Evolutionary conservation across 2,329 filamentous ascomycete species (phyloP).

Genomic region (Sarocladium strictum): DNA sequence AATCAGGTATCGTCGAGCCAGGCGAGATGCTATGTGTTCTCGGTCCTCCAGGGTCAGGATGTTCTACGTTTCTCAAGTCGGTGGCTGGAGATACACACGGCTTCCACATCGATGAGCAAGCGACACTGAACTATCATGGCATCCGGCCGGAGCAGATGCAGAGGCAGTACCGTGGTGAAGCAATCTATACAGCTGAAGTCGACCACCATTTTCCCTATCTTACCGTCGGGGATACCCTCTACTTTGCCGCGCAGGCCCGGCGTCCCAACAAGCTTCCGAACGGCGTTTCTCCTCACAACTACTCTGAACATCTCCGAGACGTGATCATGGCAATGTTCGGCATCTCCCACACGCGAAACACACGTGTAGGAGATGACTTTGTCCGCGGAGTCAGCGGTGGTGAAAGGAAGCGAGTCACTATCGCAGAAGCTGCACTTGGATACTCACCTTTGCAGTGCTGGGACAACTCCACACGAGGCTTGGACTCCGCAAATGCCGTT

Average conservation of each 20-base stretch:
- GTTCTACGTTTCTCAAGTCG: constrained; percentile 60
- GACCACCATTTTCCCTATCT: constrained; percentile 77
- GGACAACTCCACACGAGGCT: constrained; percentile 68
- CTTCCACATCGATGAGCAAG: constrained; percentile 50
- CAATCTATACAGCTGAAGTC: constrained; percentile 80
- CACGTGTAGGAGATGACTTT: constrained; percentile 68
- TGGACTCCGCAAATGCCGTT: constrained; percentile 70
- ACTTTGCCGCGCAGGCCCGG: constrained; percentile 67
- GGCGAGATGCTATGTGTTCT: constrained; percentile 54
- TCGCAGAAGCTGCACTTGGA: constrained; percentile 55
- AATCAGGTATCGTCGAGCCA: constrained; percentile 32
- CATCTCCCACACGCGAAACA: constrained; percentile 67
- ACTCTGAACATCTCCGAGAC: constrained; percentile 59
- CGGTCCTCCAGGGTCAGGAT: constrained; percentile 50
- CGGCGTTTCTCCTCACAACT: constrained; percentile 48
- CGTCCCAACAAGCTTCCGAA: constrained; percentile 56
- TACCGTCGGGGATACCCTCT: constrained; percentile 71
- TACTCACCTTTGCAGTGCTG: constrained; percentile 57
- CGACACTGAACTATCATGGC: constrained; percentile 61
- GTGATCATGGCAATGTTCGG: constrained; percentile 73
- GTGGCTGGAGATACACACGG: constrained; percentile 56
- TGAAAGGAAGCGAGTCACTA: constrained; percentile 63
- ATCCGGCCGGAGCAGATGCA: constrained; percentile 70
- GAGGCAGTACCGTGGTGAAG: constrained; percentile 72
- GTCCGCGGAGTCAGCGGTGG: constrained; percentile 69